These are phyloP conservation scores for Primulina huaijiensis DNA, from an alignment of 257 asterid genomes.

Conservation along the genomic window DNA sequence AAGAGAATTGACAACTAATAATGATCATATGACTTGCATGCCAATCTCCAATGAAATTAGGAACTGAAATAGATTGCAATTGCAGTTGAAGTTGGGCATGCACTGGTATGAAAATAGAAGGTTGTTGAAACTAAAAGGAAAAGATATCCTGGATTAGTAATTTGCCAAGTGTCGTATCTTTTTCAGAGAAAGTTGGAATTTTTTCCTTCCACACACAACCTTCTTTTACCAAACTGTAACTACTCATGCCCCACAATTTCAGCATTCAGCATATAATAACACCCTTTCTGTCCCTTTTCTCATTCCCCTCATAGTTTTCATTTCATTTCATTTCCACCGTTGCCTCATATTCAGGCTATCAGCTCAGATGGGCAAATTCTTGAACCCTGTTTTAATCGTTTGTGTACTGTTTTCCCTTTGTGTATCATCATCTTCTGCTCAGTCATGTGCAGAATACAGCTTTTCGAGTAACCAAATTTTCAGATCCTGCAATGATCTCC, in stretches of 20 bases:
- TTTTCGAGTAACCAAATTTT: conserved; percentile 58
- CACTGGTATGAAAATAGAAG: conserved; percentile 31
- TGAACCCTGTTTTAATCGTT: conserved; percentile 22
- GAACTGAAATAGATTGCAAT: conserved; percentile 6
- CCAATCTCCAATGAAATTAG: conserved; percentile 11
- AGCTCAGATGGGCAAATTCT: conserved; percentile 11
- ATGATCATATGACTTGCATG: conserved; percentile 1
- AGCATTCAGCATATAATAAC: conserved; percentile 18
- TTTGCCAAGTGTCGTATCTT: conserved; percentile 31
- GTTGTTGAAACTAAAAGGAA: conserved; percentile 36
- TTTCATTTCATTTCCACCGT: neutral
- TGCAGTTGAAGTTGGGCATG: conserved; percentile 54
- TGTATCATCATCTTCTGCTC: conserved; percentile 40
- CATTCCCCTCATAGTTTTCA: conserved; percentile 12
- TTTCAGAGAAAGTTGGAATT: conserved; percentile 11
- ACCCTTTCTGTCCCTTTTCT: conserved; percentile 15
- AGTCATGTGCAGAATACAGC: conserved; percentile 56
- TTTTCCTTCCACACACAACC: conserved; percentile 16
- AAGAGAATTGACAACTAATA: conserved; percentile 22
- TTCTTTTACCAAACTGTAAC: conserved; percentile 66
- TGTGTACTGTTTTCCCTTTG: conserved; percentile 32
- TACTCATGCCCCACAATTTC: conserved; percentile 50
- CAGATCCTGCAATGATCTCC: conserved; percentile 65
- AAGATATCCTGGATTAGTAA: conserved; percentile 14
- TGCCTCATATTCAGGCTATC: conserved; percentile 21